Percentiles rank a stretch among this genome's conserved stretches.
phyloP scores from a whole-genome alignment of 345 rosid species.

The Carallia pectinifolia region DNA sequence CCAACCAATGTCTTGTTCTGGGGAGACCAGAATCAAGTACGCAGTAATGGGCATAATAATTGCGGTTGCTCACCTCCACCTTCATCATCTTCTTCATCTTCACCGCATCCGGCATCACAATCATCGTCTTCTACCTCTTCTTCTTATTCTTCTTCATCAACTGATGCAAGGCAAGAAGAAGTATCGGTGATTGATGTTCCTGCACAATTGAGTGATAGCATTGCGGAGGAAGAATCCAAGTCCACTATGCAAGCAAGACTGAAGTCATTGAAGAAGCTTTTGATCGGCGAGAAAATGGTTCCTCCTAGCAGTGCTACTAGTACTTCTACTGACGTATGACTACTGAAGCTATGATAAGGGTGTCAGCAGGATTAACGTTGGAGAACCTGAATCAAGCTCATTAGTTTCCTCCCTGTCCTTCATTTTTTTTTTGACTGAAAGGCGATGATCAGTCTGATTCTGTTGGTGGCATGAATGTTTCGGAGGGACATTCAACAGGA shows the following conservation, averaged over 20 bases:
- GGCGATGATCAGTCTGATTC: too few species aligned
- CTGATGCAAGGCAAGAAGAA: slow-evolving; percentile 23
- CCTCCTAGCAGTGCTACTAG: slow-evolving; percentile 38
- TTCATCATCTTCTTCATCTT: slow-evolving; percentile 5
- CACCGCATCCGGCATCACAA: slow-evolving; percentile 1
- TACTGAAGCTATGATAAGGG: slow-evolving; percentile 1
- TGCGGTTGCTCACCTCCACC: slow-evolving; percentile 29
- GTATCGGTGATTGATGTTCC: slow-evolving; percentile 54
- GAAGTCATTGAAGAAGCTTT: slow-evolving; percentile 74
- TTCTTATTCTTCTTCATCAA: slow-evolving; percentile 20
- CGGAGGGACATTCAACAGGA: too few species aligned
- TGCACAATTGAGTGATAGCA: slow-evolving; percentile 35
- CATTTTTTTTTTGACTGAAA: too few species aligned
- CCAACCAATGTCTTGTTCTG: slow-evolving; percentile 91
- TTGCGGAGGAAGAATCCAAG: slow-evolving; percentile 64
- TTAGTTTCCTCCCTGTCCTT: too few species aligned
- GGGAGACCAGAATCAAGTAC: slow-evolving; percentile 74
- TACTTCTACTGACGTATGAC: slow-evolving; percentile 51
- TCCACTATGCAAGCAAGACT: slow-evolving; percentile 67
- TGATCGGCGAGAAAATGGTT: slow-evolving; percentile 71
- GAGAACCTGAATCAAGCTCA: too few species aligned
- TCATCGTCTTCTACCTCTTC: slow-evolving; percentile 20
- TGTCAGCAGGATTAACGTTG: too few species aligned
- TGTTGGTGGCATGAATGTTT: too few species aligned
- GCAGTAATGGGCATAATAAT: slow-evolving; percentile 37